A percentile compares a stretch with the other conserved stretches of the same genome.
Conservation (phyloP, 192 early-diverging fungal genomes). For the Coemansia sp. region DNA sequence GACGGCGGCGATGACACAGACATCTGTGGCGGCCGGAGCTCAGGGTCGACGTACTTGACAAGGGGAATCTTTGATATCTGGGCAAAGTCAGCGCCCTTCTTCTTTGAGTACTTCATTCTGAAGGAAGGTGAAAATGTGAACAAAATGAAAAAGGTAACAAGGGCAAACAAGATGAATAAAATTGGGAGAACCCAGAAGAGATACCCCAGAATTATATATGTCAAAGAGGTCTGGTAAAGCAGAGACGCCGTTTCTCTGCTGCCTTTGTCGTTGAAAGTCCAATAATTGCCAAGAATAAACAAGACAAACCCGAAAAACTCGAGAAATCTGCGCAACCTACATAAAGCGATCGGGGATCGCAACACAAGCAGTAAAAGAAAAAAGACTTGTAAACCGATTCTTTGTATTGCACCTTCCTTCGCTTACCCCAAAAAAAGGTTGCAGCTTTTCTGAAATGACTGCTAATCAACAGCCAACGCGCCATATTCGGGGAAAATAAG, state of each 20-base stretch:
- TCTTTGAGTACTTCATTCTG: slow-evolving; percentile 61
- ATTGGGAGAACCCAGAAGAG: slow-evolving; percentile 64
- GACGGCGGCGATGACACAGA: slow-evolving; percentile 41
- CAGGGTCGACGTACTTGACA: slow-evolving; percentile 57
- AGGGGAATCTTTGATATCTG: slow-evolving; percentile 70
- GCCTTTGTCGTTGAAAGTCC: slow-evolving; percentile 57
- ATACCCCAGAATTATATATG: slow-evolving; percentile 70
- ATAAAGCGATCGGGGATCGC: background rate
- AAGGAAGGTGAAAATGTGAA: slow-evolving; percentile 56
- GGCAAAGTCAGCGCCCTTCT: slow-evolving; percentile 67
- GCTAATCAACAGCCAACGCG: background rate
- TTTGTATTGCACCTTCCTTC: background rate
- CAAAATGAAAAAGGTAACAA: slow-evolving; percentile 57
- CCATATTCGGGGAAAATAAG: background rate
- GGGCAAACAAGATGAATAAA: slow-evolving; percentile 57
- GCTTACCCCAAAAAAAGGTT: slow-evolving; percentile 8
- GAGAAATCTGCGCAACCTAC: slow-evolving; percentile 62
- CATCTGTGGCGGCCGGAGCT: slow-evolving; percentile 2
- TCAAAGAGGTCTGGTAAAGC: slow-evolving; percentile 62
- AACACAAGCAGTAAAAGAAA: background rate
- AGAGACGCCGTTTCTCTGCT: slow-evolving; percentile 57
- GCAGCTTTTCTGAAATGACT: background rate
- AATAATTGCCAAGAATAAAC: slow-evolving; percentile 73
- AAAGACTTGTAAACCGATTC: slow-evolving; percentile 3
- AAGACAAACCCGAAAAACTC: slow-evolving; percentile 63